A percentile compares a stretch with the other conserved stretches of the same genome.
phyloP scores from a whole-genome alignment of 2,329 filamentous ascomycete genomes.

The Ophiostoma australiae region DNA sequence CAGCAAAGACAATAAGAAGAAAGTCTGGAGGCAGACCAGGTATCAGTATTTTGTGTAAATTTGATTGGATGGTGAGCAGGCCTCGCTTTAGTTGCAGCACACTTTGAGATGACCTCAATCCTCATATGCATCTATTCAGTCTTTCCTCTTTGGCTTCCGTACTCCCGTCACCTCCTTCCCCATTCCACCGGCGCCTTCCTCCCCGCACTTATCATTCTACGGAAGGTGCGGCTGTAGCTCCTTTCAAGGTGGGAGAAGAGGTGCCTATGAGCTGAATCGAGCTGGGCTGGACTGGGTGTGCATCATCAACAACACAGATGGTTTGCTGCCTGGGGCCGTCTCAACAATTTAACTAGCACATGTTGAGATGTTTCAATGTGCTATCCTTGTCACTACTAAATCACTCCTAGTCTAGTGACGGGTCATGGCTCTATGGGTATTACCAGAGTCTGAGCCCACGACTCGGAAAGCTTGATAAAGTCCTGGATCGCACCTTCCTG shows the following conservation, averaged over 20 bases:
- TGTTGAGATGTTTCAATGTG: conserved; percentile 9
- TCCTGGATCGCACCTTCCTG: background rate
- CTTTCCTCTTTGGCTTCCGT: background rate
- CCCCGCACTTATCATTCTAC: background rate
- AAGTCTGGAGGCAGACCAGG: too few relatives aligned
- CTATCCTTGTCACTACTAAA: background rate
- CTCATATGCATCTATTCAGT: background rate
- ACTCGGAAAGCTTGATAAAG: background rate
- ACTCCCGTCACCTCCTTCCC: background rate
- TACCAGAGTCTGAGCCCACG: too few relatives aligned
- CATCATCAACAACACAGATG: background rate
- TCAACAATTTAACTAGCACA: conserved; percentile 5
- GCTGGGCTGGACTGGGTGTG: background rate
- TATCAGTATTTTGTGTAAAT: too few relatives aligned
- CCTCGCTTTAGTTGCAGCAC: background rate
- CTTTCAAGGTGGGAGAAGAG: background rate
- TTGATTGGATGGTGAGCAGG: background rate
- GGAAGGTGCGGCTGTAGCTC: background rate
- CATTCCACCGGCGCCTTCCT: background rate
- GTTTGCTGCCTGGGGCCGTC: background rate
- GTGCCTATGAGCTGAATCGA: too few relatives aligned
- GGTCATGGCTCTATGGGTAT: too few relatives aligned
- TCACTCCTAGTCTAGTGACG: too few relatives aligned
- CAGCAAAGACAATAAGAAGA: background rate
- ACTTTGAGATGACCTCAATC: background rate